Base-by-base conservation (phyloP, 1,139 yeast genomes). In the Yamadazyma epiphylla region DNA sequence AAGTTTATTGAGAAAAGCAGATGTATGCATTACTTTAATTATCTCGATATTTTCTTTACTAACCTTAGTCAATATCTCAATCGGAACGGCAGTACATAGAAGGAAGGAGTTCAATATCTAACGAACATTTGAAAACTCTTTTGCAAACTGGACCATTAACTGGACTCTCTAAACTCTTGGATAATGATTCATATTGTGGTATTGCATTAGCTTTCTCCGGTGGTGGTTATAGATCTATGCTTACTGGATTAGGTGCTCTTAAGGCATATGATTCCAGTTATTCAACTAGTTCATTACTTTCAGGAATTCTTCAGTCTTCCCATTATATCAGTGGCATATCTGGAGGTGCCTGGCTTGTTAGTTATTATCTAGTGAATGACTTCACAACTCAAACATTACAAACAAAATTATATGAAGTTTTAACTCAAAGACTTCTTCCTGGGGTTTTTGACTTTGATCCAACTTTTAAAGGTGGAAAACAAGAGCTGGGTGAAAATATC, bases 221-320 rank as follows among this genome's bases (percentile, higher is more conserved):
- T 4, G 91, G 91, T 8, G 87, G 88, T 0, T 80, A 77, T 43
- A 57, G 89, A 36, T 73, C 89, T 1, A 73, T 82, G 76, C 49
- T 82, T 9, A 67, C 72, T 3, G 83, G 82, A 2, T 81, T 81
- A 2, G 91, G 91, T 1, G 64, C 71, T 11, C 34, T 80, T 1
- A 47, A 64, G 7, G 83, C 82, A 0, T 58, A 74, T 45, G 82
- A 80, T 43, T 39, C 63, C 0, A 48, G 11, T 4, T 12, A 6
- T 12, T 53, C 1, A 25, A 60, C 1, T 4, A 6, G 23, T 14
- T n/a, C 5, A 4, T 53, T 49, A 20, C 43, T 77, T 13, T 69
- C 71, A 15, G 83, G 83, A 0, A 37, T 81, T 10, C 53, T 77
- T 17, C 83, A 79, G 40, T 55, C 74, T 5, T 39, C 77, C 0